These are phyloP conservation scores for Debaryomycetaceae sp. DNA, from an alignment of 1,139 yeast genomes.

Conservation along the genomic window DNA sequence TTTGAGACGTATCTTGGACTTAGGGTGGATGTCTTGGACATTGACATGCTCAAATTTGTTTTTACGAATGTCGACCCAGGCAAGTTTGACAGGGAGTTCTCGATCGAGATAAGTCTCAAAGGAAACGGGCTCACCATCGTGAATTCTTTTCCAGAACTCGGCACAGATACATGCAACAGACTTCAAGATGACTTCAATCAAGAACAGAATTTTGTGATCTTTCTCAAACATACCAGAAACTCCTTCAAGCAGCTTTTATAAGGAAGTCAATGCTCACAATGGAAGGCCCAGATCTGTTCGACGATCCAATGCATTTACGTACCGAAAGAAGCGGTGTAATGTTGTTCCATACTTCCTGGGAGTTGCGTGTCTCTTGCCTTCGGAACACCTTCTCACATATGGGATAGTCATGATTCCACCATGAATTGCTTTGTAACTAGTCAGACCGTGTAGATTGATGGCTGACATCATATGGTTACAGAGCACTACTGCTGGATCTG, in stretches of 20 bases:
- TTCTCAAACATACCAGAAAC: conserved; percentile 33
- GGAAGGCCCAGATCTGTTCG: too few species aligned
- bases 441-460: too few species aligned
- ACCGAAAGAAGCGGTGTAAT: too few species aligned
- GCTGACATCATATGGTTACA: too few species aligned
- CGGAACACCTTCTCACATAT: too few species aligned
- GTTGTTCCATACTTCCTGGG: too few species aligned
- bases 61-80: conserved; percentile 44
- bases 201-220: conserved; percentile 34
- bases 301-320: too few species aligned
- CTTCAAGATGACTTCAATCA: conserved; percentile 31
- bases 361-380: too few species aligned
- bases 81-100: conserved; percentile 33
- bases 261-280: neutral
- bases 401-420: too few species aligned
- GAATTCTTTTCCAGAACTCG: conserved; percentile 29
- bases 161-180: conserved; percentile 14
- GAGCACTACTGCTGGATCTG: neutral
- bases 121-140: conserved; percentile 30
- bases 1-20: conserved; percentile 47
- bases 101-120: conserved; percentile 36
- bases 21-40: conserved; percentile 36
- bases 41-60: conserved; percentile 33
- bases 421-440: too few species aligned
- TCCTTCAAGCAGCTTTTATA: conserved; percentile 15